Base-by-base conservation (phyloP, 2,329 filamentous ascomycete species). In the Ophiostoma sp. region DNA sequence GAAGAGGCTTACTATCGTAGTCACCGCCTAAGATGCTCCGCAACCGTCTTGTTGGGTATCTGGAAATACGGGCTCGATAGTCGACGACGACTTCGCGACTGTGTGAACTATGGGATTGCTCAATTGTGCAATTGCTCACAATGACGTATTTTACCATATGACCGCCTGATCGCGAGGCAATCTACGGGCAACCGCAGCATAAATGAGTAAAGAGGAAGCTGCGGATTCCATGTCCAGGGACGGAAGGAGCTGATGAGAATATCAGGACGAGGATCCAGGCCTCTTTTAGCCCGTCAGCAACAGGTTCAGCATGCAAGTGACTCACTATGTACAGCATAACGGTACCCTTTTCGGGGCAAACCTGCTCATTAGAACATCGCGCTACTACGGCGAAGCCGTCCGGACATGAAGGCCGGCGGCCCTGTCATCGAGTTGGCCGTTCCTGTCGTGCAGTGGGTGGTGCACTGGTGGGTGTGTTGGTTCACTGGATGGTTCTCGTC, bases 311-410 rank as follows among this genome's bases (percentile, higher is more conserved):
- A 39, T 55, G 45, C 50, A 39, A 50, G 69, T 70, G 69, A 70
- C 69, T 61, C 69, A 70, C 69, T 11, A 31, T 39, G 17, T 2
- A 7, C 31, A 9, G 22, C 12, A 25, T 28, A 25, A 39, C 45
- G 31, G 31, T 31, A 39, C 31, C 5, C n/a, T 8, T 12, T 42
- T 4, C 22, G 36, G 12, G 28, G 7, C 31, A 69, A 55, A 33
- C 31, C 66, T n/a, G 25, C 45, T 39, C 66, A 36, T 28, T 25
- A 39, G 48, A 15, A 19, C 66, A 15, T 8, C 28, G 12, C 28
- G 45, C 68, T 57, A 70, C 33, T 57, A 50, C 68, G 48, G 68
- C 48, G 50, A 57, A 12, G 68, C 33, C 68, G 66, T 55, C 45
- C 61, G 9, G 64, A 31, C 22, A 25, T 42, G 15, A 48, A 33